These are phyloP conservation scores for Trichoderma koningii DNA, from an alignment of 2,329 filamentous ascomycete genomes.

Conservation along the genomic window DNA sequence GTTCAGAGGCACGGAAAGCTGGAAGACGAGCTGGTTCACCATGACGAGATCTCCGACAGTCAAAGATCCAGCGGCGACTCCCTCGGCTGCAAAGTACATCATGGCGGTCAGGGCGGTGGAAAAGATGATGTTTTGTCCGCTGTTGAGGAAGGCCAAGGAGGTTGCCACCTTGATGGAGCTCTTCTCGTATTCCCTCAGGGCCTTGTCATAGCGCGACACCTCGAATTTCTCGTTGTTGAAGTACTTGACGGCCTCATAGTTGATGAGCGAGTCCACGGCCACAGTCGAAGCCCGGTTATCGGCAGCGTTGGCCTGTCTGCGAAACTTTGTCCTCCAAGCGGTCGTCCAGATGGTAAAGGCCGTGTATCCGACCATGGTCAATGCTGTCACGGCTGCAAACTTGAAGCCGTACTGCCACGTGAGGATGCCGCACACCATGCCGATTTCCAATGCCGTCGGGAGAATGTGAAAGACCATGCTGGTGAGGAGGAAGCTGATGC, in stretches of 20 bases:
- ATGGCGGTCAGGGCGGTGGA: constrained; percentile 89
- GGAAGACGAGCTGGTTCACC: constrained; percentile 98
- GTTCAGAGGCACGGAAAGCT: constrained; percentile 94
- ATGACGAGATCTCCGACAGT: constrained; percentile 97
- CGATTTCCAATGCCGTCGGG: constrained; percentile 90
- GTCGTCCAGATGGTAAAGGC: constrained; percentile 98
- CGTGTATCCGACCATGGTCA: constrained; percentile 91
- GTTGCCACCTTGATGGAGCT: constrained; percentile 97
- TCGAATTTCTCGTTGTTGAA: constrained; percentile 99
- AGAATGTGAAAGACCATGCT: constrained; percentile 99
- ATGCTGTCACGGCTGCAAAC: constrained; percentile 86
- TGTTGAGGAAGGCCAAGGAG: constrained; percentile 88
- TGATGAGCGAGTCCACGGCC: constrained; percentile 94
- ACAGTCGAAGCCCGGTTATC: constrained; percentile 96
- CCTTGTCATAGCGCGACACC: constrained; percentile 84
- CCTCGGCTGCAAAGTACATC: constrained; percentile 96
- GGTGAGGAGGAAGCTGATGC: constrained; percentile 93
- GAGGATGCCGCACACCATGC: constrained; percentile 92
- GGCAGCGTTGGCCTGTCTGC: constrained; percentile 90
- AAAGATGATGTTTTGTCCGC: constrained; percentile 96
- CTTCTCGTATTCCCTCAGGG: constrained; percentile 82
- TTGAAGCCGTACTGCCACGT: constrained; percentile 93
- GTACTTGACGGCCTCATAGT: constrained; percentile 99
- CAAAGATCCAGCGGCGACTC: constrained; percentile 76
- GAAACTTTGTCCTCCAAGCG: constrained; percentile 94